phyloP scores from a whole-genome alignment of 805 yeast genomes.

The Nakazawaea siamensis region DNA sequence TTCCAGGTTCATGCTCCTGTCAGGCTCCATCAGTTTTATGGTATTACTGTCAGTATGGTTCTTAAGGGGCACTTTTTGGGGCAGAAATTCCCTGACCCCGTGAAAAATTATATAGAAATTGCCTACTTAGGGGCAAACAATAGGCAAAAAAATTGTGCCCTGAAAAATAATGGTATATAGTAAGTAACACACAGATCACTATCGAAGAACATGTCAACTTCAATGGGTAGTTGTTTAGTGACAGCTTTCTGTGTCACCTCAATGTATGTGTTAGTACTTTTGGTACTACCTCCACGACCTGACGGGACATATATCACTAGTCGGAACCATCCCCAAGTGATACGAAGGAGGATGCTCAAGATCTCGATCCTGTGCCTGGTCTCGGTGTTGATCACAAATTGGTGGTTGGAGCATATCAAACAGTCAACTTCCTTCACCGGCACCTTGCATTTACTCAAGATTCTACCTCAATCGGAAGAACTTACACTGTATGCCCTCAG shows the following conservation, averaged over 20 bases:
- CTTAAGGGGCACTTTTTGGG: slow-evolving; percentile 40
- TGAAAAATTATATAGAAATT: not conserved
- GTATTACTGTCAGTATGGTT: slow-evolving; percentile 57
- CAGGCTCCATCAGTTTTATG: slow-evolving; percentile 64
- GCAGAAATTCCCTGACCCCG: not conserved
- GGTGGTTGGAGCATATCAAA: no score
- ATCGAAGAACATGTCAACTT: not conserved
- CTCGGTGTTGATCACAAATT: no score
- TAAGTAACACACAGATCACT: no score
- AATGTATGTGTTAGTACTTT: slow-evolving; percentile 38
- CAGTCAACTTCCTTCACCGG: no score
- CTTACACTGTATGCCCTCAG: no score
- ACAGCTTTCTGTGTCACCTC: slow-evolving; percentile 29
- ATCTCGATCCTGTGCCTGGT: no score
- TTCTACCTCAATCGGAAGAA: no score
- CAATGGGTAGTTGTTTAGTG: no score
- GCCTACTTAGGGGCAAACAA: slow-evolving; percentile 11
- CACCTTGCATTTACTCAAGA: no score
- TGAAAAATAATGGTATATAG: no score
- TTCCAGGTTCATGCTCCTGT: slow-evolving; percentile 51
- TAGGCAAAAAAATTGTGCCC: no score
- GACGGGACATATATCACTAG: slow-evolving; percentile 15
- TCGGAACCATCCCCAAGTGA: slow-evolving; percentile 36
- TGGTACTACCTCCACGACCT: slow-evolving; percentile 17
- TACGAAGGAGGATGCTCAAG: slow-evolving; percentile 31